Evolutionary conservation across 768 basidiomycete genomes (phyloP).

Genomic region (Amanita thiersii): DNA sequence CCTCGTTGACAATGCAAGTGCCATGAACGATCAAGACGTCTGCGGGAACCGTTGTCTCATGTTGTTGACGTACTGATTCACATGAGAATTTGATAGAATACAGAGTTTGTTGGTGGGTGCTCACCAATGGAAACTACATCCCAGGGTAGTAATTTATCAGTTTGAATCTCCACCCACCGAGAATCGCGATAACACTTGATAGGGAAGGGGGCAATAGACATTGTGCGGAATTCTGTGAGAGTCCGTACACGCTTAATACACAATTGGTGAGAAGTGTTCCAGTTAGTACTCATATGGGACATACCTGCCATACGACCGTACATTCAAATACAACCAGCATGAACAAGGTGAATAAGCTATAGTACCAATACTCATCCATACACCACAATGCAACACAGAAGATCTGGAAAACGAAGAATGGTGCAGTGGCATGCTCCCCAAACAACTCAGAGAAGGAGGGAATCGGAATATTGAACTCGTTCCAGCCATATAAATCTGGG

Average conservation of each 20-base stretch:
- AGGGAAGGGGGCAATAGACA: conserved; percentile 88
- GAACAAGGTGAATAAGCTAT: conserved; percentile 94
- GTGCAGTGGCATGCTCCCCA: conserved; percentile 92
- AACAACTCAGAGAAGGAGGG: conserved; percentile 92
- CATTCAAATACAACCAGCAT: conserved; percentile 99
- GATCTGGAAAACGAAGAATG: conserved; percentile 98
- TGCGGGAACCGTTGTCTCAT: conserved; percentile 86
- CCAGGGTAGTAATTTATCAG: conserved; percentile 85
- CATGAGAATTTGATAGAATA: conserved; percentile 6
- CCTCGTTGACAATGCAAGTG: conserved; percentile 96
- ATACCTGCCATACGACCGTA: conserved; percentile 96
- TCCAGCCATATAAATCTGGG: conserved; percentile 72
- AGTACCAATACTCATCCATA: conserved; percentile 99
- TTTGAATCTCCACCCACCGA: conserved; percentile 75
- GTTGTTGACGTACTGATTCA: conserved; percentile 48
- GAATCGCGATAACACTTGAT: conserved; percentile 76
- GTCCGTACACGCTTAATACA: conserved; percentile 75
- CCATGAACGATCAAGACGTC: conserved; percentile 91
- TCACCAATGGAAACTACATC: conserved; percentile 78
- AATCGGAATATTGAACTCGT: conserved; percentile 96
- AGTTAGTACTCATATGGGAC: conserved; percentile 15
- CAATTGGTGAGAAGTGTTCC: conserved; percentile 2
- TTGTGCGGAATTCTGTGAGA: conserved; percentile 91
- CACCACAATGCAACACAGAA: conserved; percentile 98
- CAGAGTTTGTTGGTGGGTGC: conserved; percentile 8